Base-by-base conservation (phyloP, 139 green algal species). In the Pedinophyceae sp. region DNA sequence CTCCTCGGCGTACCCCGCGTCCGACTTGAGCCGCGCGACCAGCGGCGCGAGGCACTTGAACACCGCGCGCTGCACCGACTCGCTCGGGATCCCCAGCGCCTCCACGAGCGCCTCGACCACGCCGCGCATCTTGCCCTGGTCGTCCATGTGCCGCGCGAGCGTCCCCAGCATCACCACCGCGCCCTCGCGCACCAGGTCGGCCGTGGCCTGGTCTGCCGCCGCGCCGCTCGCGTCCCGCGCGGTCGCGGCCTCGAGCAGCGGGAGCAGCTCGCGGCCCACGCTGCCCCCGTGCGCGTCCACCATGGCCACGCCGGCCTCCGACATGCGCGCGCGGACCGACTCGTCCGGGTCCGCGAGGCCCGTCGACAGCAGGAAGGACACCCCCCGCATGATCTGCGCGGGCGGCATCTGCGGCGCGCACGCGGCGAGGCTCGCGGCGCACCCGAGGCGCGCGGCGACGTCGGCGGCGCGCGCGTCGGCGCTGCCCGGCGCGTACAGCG, bases 161-260 rank as follows among this genome's bases (percentile, higher is more conserved):
- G 82, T 88, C 28, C 84, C 90, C 66, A 97, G 73, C 48, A 94
- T 86, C 45, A 97, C 74, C 24, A 95, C 82, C 22, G 84, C 84
- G 2, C 89, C 89, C 60, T 89, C 75, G 2, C 87, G 68, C 39
- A 97, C 77, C 25, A 80, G 60, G 61, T 96, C 89, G 45, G 89
- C 91, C 2, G 54, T 39, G 0, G 53, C 60, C 66, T 90, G 81
- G 23, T 77, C 62, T 27, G 66, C 34, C n/a, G 38, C 71, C 17
- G 45, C 50, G 2, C 48, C 47, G 18, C 23, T 50, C 48, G 71
- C 72, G 53, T 26, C 52, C 48, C 16, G 86, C 79, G 46, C 95
- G 69, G 62, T 85, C 88, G 13, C 60, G 34, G 13, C 48, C 53
- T 97, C 87, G 58, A 97, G 89, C 45, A 93, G 72, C 25, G 82